Conservation (phyloP, 129 eudicot species). For the Chrysanthemum makinoi region DNA sequence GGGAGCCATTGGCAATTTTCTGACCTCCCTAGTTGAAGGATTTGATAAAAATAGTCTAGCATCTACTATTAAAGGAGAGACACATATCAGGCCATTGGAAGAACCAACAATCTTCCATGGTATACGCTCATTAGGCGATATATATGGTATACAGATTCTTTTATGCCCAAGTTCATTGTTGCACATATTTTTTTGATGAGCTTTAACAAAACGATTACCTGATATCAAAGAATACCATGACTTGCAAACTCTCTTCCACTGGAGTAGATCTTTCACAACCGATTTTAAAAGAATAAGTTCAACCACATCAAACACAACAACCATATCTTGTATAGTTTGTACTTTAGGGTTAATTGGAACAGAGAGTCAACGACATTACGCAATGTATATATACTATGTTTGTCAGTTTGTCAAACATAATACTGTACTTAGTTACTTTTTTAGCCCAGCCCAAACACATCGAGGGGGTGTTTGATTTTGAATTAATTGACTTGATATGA, state of each 20-base stretch:
- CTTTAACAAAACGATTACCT: background rate
- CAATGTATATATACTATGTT: no score
- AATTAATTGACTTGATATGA: no score
- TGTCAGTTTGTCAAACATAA: no score
- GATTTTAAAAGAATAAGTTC: background rate
- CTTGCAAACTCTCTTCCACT: background rate
- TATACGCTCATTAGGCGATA: background rate
- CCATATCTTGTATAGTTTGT: background rate
- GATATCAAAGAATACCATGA: background rate
- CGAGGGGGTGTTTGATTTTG: no score
- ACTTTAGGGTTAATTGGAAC: no score
- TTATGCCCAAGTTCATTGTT: background rate
- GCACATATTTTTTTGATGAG: background rate
- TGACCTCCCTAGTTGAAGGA: background rate
- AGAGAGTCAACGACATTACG: no score
- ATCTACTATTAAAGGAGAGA: background rate
- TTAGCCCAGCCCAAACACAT: no score
- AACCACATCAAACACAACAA: background rate
- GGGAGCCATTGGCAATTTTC: background rate
- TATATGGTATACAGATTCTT: background rate
- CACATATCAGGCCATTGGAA: background rate
- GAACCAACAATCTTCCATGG: background rate
- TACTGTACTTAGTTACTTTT: no score
- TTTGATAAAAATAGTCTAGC: background rate
- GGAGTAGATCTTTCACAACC: background rate